Base-by-base conservation (phyloP, 2,329 filamentous ascomycete genomes). In the Dothistroma pini region DNA sequence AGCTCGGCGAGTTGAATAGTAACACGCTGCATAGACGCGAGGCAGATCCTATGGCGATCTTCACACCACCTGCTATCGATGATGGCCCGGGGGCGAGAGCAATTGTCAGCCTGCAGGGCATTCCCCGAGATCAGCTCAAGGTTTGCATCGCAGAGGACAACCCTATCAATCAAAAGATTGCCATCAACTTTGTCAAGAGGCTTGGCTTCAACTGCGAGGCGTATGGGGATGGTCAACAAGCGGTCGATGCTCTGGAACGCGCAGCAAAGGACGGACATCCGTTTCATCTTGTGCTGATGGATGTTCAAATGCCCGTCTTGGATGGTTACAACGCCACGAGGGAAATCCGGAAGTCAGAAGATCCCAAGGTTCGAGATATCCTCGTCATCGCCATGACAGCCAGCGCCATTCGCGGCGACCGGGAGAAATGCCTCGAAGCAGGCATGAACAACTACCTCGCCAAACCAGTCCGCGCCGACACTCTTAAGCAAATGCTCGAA, bases 341-440 rank as follows among this genome's bases (percentile, higher is more conserved):
- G 66, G 83, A 91, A 60, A 86, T 97, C 50, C 87, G 93, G 10
- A 85, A 86, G 67, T 92, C 97, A 74, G 75, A 85, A 0, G 84
- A 91, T 61, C 88, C 91, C 38, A 84, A 84, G 8, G 91, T 97
- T 11, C 84, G 90, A 56, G 87, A 90, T 66, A 86, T 96, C 1
- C 80, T 97, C n/a, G 90, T 97, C 54, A 97, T 97, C 69, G 93
- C 93, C 58, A 97, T 97, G 93, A 97, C 93, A 0, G 93, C 93
- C 0, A 93, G 89, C 29, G 93, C 93, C 2, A 97, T 97, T 63
- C 90, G 95, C 73, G 93, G 93, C 19, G 93, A 97, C 73, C 84
- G 93, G 53, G 93, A 97, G 74, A 97, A 96, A 77, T 97, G 93
- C 69, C 79, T 97, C n/a, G 91, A 92, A 54, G 91, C 91, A 1